Evolutionary conservation across 2,329 filamentous ascomycete genomes (phyloP).

Genomic region (Coniochaeta hoffmannii): DNA sequence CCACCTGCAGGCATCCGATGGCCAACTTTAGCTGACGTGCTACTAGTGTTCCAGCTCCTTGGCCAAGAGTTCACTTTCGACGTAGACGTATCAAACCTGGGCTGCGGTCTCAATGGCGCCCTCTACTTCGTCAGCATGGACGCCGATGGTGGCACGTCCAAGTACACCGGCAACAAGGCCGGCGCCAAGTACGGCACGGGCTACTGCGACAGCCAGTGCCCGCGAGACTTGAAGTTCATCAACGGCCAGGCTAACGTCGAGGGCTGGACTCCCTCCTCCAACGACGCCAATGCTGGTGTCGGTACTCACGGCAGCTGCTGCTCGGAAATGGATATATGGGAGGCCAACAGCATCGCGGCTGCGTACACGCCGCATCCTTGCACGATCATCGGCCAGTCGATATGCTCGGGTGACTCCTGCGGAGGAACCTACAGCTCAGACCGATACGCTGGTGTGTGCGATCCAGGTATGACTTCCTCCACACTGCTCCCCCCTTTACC

Average conservation of each 20-base stretch:
- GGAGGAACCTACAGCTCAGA: constrained; percentile 43
- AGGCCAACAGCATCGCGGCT: constrained; percentile 58
- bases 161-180: constrained; percentile 42
- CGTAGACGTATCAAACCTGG: constrained; percentile 60
- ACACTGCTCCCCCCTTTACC: too few species aligned
- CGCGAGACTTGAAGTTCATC: constrained; percentile 51
- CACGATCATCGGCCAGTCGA: constrained; percentile 36
- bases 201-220: constrained; percentile 46
- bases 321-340: constrained; percentile 51
- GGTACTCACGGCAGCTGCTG: constrained; percentile 49
- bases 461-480: constrained; percentile 64
- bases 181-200: constrained; percentile 55
- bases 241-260: constrained; percentile 47
- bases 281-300: constrained; percentile 47
- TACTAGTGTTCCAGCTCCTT: constrained; percentile 49
- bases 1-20: neutral
- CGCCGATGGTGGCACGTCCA: constrained; percentile 43
- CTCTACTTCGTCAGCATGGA: constrained; percentile 61
- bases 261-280: constrained; percentile 42
- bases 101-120: constrained; percentile 65
- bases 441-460: constrained; percentile 57
- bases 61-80: constrained; percentile 67
- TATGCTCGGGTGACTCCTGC: constrained; percentile 43
- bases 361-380: constrained; percentile 63
- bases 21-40: neutral